These are phyloP conservation scores for Pichia pseudocactophila DNA, from an alignment of 805 yeast genomes.

Conservation along the genomic window DNA sequence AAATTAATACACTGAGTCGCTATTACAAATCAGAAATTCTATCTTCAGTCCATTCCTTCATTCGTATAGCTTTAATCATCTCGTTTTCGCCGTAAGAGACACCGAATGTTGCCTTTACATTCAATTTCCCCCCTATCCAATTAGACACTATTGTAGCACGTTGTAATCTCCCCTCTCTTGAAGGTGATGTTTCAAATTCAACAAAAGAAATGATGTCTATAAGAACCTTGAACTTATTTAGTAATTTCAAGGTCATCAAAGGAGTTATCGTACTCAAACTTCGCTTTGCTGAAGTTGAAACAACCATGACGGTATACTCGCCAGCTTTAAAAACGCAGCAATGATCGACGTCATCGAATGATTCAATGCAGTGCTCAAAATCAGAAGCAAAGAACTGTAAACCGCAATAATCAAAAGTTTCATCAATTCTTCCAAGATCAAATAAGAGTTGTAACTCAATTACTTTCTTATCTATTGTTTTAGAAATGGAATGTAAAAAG, in stretches of 20 bases:
- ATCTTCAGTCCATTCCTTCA: slow-evolving; percentile 14
- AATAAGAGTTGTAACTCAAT: slow-evolving; percentile 66
- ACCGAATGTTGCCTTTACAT: slow-evolving; percentile 37
- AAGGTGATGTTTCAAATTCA: slow-evolving; percentile 54
- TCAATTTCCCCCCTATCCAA: slow-evolving; percentile 45
- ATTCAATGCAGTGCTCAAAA: slow-evolving; percentile 60
- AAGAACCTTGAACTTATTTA: slow-evolving; percentile 73
- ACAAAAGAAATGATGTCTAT: slow-evolving; percentile 81
- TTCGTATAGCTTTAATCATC: slow-evolving; percentile 34
- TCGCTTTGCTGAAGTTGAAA: slow-evolving; percentile 44
- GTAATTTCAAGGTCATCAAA: slow-evolving; percentile 65
- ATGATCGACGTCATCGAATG: slow-evolving; percentile 32
- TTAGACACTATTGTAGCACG: slow-evolving; percentile 53
- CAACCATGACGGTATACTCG: slow-evolving; percentile 65
- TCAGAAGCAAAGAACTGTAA: slow-evolving; percentile 85
- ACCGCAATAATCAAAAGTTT: slow-evolving; percentile 87
- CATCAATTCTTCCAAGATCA: slow-evolving; percentile 75
- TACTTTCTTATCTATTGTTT: slow-evolving; percentile 19
- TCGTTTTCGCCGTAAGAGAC: slow-evolving; percentile 61
- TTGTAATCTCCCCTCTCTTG: slow-evolving; percentile 69
- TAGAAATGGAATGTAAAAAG: slow-evolving; percentile 67
- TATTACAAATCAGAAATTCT: slow-evolving; percentile 1
- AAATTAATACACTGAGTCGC: neutral
- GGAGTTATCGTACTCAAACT: slow-evolving; percentile 72
- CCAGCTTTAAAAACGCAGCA: slow-evolving; percentile 65